These are phyloP conservation scores for Physcomitrellopsis africana DNA, from an alignment of 225 moss, liverwort and hornwort species.

Conservation along the genomic window DNA sequence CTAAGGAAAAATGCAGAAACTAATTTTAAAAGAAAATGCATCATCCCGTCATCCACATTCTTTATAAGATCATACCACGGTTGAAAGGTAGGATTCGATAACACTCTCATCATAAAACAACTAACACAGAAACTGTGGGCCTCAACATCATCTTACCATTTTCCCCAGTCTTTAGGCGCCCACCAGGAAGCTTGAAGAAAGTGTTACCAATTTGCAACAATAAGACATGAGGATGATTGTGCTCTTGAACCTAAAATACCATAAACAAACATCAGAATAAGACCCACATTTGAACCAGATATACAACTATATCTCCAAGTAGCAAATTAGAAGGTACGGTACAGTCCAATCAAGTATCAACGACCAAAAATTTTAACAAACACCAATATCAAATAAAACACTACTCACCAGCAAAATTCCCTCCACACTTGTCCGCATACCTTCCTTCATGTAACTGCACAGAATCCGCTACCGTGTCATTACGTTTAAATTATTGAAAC, in stretches of 20 bases:
- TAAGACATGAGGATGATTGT: conserved; percentile 96
- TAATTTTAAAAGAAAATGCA: too few species aligned
- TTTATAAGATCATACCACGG: not conserved
- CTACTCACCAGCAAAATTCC: conserved; percentile 95
- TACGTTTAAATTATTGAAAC: too few species aligned
- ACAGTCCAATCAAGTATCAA: not conserved
- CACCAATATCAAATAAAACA: not conserved
- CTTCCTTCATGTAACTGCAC: conserved; percentile 98
- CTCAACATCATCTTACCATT: conserved; percentile 68
- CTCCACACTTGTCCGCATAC: conserved; percentile 99
- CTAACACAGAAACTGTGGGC: not conserved
- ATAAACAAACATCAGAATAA: conserved; percentile 15
- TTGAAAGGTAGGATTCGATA: not conserved
- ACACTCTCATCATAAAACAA: not conserved
- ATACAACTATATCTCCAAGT: not conserved
- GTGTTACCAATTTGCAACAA: conserved; percentile 98
- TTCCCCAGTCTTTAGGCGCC: conserved; percentile 97
- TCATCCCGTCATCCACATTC: not conserved
- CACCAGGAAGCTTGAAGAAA: conserved; percentile 98
- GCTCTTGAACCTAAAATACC: conserved; percentile 90
- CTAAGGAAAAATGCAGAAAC: not conserved
- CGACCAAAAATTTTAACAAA: not conserved
- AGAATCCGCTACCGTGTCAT: not conserved
- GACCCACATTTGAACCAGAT: not conserved
- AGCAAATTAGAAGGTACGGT: not conserved